A percentile compares a stretch with the other conserved stretches of the same genome.
Conservation (phyloP, 345 rosid genomes). For the Eucalyptus pauciflora region DNA sequence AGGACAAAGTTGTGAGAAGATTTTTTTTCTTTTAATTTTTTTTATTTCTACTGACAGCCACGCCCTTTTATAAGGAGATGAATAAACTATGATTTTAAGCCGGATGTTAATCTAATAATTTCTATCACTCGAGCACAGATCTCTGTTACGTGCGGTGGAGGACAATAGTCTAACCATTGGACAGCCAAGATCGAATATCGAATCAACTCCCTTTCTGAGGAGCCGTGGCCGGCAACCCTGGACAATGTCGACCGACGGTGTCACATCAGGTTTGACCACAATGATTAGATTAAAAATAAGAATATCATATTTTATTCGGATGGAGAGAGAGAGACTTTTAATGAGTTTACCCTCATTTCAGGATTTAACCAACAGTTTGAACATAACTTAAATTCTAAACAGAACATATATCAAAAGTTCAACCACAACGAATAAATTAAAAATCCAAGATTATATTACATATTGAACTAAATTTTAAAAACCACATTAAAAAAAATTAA, state of each 20-base stretch:
- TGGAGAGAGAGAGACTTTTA: not conserved
- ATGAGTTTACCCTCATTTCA: not conserved
- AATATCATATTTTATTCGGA: not conserved
- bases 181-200: not conserved
- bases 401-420: no score
- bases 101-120: not conserved
- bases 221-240: not conserved
- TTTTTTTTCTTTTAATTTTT: not conserved
- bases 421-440: no score
- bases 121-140: not conserved
- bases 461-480: accelerated
- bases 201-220: not conserved
- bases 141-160: not conserved
- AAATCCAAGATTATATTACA: accelerated
- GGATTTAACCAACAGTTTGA: no score
- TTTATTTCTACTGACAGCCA: not conserved
- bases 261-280: not conserved
- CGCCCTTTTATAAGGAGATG: not conserved
- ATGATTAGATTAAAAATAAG: not conserved
- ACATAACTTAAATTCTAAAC: no score
- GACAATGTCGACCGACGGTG: not conserved
- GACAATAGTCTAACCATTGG: not conserved
- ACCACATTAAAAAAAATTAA: no score
- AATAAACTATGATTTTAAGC: not conserved
- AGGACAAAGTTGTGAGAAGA: not conserved